Evolutionary conservation across 1,284 basidiomycete genomes (phyloP).

Genomic region (Kalmanozyma brasiliensis): DNA sequence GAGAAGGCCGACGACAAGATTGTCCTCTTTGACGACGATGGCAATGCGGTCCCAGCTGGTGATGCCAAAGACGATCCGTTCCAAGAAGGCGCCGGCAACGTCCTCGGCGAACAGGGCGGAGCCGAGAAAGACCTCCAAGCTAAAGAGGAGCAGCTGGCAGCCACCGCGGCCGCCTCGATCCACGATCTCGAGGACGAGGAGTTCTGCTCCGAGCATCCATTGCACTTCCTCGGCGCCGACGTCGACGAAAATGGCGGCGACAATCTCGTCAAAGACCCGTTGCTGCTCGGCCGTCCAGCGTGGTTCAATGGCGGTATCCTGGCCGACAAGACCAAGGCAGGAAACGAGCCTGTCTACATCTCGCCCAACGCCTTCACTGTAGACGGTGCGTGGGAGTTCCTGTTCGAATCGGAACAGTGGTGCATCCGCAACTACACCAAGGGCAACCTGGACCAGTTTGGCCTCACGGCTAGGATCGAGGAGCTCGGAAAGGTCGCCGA

Average conservation of each 20-base stretch:
- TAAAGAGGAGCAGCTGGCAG: not conserved
- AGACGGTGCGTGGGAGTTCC: constrained; percentile 38
- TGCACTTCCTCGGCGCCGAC: constrained; percentile 46
- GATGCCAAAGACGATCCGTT: constrained; percentile 12
- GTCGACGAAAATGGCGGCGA: constrained; percentile 26
- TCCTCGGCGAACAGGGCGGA: constrained; percentile 12
- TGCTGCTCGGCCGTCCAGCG: constrained; percentile 28
- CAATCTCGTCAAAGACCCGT: constrained; percentile 6
- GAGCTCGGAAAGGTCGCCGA: constrained; percentile 29
- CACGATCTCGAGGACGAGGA: constrained; percentile 23
- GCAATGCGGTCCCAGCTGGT: constrained; percentile 2
- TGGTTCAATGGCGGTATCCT: constrained; percentile 52
- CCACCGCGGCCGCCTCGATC: not conserved
- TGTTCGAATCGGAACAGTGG: constrained; percentile 43
- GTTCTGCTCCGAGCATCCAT: constrained; percentile 42
- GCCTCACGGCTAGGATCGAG: constrained; percentile 21
- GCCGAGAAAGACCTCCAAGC: constrained; percentile 4
- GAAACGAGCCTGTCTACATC: constrained; percentile 36
- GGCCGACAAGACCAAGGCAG: constrained; percentile 25
- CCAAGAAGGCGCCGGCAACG: constrained; percentile 21
- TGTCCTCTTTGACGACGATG: constrained; percentile 17
- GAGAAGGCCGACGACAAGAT: constrained; percentile 5
- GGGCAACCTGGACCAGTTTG: constrained; percentile 28
- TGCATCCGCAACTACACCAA: constrained; percentile 47
- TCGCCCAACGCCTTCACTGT: constrained; percentile 35